Conservation (phyloP, 768 basidiomycete species). For the Trametes elegans region DNA sequence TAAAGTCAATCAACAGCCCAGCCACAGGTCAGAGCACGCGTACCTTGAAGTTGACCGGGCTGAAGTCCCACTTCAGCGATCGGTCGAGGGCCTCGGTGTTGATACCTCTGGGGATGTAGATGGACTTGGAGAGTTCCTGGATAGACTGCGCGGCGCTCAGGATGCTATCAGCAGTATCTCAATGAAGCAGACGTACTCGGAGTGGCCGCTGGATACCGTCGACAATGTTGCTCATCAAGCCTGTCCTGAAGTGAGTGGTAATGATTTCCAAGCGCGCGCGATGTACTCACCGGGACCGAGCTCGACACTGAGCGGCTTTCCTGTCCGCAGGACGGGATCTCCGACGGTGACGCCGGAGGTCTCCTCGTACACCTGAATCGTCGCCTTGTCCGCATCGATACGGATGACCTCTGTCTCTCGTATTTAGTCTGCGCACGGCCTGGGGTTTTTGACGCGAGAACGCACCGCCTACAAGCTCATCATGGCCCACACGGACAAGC, state of each 20-base stretch:
- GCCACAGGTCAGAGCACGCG: slow-evolving; percentile 4
- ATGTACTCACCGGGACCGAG: slow-evolving; percentile 83
- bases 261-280: not conserved
- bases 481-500: slow-evolving; percentile 96
- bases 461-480: slow-evolving; percentile 95
- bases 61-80: slow-evolving; percentile 91
- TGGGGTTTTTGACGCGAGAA: slow-evolving; percentile 2
- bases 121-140: slow-evolving; percentile 96
- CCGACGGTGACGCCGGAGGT: slow-evolving; percentile 99
- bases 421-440: not conserved
- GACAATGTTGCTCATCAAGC: slow-evolving; percentile 99
- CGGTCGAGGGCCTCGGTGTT: slow-evolving; percentile 95
- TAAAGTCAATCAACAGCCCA: slow-evolving; percentile 5
- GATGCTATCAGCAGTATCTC: not conserved
- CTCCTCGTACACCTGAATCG: slow-evolving; percentile 99
- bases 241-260: slow-evolving; percentile 37
- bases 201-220: slow-evolving; percentile 95
- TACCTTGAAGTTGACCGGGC: slow-evolving; percentile 77
- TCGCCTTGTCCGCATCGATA: slow-evolving; percentile 96
- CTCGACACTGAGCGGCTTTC: slow-evolving; percentile 97
- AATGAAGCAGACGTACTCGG: slow-evolving; percentile 53
- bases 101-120: slow-evolving; percentile 98
- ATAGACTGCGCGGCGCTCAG: slow-evolving; percentile 55
- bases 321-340: slow-evolving; percentile 95
- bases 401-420: slow-evolving; percentile 86